Base-by-base conservation (phyloP, 2,329 filamentous ascomycete genomes). In the Alternaria postmessia region DNA sequence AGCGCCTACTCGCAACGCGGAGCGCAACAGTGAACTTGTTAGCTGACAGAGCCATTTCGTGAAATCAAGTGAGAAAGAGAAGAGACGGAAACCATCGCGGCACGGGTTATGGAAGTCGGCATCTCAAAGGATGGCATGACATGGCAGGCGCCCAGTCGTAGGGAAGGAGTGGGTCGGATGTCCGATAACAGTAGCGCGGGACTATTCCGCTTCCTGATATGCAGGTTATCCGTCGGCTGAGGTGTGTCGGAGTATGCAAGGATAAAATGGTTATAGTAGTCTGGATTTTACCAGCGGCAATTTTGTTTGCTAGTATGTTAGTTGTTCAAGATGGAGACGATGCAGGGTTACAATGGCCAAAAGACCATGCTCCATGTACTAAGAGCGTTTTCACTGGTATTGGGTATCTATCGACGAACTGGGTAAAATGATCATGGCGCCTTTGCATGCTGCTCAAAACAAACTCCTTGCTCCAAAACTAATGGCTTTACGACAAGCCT, bases 1-100 rank as follows among this genome's bases (percentile, higher is more conserved):
- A 72, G 32, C 60, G 61, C 61, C 60, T 65, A 36, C 61, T 67
- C 51, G 69, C 65, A 51, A 68, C 57, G 54, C 69, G 69, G 44
- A 73, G 47, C 53, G 46, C 59, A 59, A 63, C 54, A 5, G 51
- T 51, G 32, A 62, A 61, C 47, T 56, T 66, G 28, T 47, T 54
- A 18, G 54, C 42, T 26, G 58, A 51, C 34, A 65, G 52, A 57
- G 64, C 43, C 70, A 73, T 73, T 59, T 39, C 46, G 53, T 57
- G 24, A 51, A 12, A 4, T 43, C 7, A 49, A 26, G 20, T 32
- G 56, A 48, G 14, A 46, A 28, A 32, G 18, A 39, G 34, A 52
- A 47, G 46, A 48, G 44, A 56, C 53, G 48, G 26, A 62, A 51
- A 16, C 43, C 61, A 65, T 66, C 46, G 55, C 43, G 56, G 42